Conservation (phyloP, 2,329 filamentous ascomycete species). For the Gnomoniopsis sp. region DNA sequence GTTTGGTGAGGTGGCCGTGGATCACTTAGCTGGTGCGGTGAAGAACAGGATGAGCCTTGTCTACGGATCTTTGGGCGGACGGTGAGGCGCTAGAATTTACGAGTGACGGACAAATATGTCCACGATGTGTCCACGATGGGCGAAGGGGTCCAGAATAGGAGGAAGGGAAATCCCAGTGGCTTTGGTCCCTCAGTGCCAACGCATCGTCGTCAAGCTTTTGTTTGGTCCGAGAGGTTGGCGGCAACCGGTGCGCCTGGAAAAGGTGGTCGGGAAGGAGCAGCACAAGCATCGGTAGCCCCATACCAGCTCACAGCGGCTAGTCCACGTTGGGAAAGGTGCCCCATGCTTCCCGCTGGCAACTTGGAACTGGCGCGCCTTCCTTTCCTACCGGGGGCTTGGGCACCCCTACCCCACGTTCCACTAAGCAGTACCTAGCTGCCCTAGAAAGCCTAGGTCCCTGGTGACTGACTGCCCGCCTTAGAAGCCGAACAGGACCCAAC, state of each 20-base stretch:
- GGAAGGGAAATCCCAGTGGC: constrained; percentile 2
- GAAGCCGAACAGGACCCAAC: neutral
- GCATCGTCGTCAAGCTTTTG: constrained; percentile 2
- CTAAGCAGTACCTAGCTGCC: too few species aligned
- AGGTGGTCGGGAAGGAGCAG: neutral
- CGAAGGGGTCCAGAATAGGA: neutral
- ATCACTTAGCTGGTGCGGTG: neutral
- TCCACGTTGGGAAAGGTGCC: neutral
- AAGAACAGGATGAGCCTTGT: neutral
- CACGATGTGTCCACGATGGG: constrained; percentile 6
- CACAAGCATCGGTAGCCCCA: neutral
- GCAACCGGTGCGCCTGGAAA: neutral
- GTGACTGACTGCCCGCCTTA: neutral
- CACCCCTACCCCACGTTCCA: neutral
- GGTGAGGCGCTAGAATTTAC: neutral
- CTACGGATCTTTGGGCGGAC: neutral
- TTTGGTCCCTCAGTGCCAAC: constrained; percentile 3
- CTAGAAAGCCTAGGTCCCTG: too few species aligned
- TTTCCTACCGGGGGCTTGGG: too few species aligned
- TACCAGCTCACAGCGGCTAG: neutral
- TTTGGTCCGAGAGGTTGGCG: neutral
- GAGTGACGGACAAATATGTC: neutral
- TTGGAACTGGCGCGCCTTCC: neutral
- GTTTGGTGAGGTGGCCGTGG: neutral
- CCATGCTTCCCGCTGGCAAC: neutral